Evolutionary conservation across 2,329 filamentous ascomycete species (phyloP), one percentile per base, ranked within the genome.

Genomic region (Colletotrichum filicis): DNA sequence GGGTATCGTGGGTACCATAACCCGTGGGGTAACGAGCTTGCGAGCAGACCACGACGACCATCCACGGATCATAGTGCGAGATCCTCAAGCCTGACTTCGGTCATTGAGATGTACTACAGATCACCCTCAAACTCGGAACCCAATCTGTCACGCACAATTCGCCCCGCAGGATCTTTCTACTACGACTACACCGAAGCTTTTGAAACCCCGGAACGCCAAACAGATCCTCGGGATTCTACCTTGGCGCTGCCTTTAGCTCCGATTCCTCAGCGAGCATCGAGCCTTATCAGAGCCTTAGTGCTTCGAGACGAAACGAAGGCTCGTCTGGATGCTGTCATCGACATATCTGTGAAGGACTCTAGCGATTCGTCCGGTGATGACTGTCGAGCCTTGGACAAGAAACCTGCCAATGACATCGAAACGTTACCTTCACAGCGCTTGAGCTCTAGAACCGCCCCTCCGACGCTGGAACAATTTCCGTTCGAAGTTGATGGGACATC

Each of bases 171-270:
- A 71, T 81, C 85, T 56, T 82, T 85, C 52, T 89, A 88, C 76
- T 89, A 89, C 74, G 87, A 89, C 76, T 89, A 89, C 76, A 86
- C 82, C 22, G 87, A 89, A 74, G 85, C 83, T 3, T 89, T 89
- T 64, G 85, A 87, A 22, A 80, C 77, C 57, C 78, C 77, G 22
- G 68, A 73, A 24, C 71, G 77, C 35, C 76, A 62, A 7, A 61
- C 28, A 61, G 19, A 26, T 49, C 9, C 14, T 11, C 30, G 9
- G 19, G 22, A n/a, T 7, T 26, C 30, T 22, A 74, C 62, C 26
- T 24, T 73, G 14, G 66, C 66, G n/a, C 66, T 76, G 22, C 78
- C 82, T 19, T 66, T 83, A 11, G 80, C 79, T 6, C 83, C 83
- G 4, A 78, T 80, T 42, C 79, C 78, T 5, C 75, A 76, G 42